Percentiles rank a stretch among this genome's conserved stretches.
Conservation (phyloP, 1,139 yeast species). For the Candida sp. region DNA sequence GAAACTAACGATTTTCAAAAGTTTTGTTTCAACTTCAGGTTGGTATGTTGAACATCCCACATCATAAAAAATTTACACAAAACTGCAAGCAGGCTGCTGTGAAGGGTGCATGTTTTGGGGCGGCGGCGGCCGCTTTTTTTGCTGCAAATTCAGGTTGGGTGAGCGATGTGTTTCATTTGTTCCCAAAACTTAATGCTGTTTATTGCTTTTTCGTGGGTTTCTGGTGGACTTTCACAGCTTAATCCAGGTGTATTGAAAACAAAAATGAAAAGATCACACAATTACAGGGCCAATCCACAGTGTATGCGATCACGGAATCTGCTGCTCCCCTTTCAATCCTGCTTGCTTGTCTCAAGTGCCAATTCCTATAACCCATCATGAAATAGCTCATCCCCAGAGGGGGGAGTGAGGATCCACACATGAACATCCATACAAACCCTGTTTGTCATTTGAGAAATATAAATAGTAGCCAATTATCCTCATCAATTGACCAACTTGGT, state of each 20-base stretch:
- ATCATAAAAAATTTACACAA: neutral
- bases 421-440: too few relatives aligned
- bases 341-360: neutral
- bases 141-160: conserved; percentile 3
- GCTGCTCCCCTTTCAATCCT: neutral
- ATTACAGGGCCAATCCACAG: neutral
- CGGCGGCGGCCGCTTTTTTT: neutral
- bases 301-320: neutral
- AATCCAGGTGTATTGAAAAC: neutral
- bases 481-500: neutral
- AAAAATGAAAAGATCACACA: neutral
- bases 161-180: neutral
- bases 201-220: neutral
- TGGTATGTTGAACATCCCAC: conserved; percentile 3
- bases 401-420: neutral
- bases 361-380: neutral
- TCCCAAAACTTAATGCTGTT: conserved; percentile 1
- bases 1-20: neutral
- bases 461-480: conserved; percentile 1
- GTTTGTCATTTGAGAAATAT: neutral
- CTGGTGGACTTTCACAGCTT: neutral
- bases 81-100: neutral
- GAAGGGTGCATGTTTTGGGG: too few relatives aligned
- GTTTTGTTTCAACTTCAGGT: conserved; percentile 4
- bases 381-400: neutral